phyloP scores from a whole-genome alignment of 331 rosid genomes.

The Rosa hybrid region DNA sequence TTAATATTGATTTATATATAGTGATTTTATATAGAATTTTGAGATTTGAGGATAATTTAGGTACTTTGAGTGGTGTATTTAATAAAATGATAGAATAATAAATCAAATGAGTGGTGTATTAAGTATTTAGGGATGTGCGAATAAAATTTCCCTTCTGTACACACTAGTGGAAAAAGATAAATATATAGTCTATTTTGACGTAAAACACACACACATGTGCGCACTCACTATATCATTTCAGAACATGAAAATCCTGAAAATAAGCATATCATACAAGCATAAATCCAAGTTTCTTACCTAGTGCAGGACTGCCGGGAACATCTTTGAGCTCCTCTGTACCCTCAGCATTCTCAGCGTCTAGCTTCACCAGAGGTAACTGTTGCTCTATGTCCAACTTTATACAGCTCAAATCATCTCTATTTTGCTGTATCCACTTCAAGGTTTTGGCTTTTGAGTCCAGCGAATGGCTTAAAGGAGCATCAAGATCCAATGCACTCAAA shows the following conservation, averaged over 20 bases:
- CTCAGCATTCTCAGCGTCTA: constrained; percentile 24
- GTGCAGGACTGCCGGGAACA: constrained; percentile 29
- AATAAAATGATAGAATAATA: too few species aligned
- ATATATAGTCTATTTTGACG: neutral
- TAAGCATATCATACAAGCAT: neutral
- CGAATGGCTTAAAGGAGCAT: constrained; percentile 46
- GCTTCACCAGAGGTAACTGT: constrained; percentile 32
- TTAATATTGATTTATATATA: too few species aligned
- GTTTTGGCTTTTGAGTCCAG: constrained; percentile 46
- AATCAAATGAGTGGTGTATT: too few species aligned
- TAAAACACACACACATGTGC: neutral
- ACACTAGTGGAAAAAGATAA: constrained; percentile 15
- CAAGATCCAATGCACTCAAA: constrained; percentile 27
- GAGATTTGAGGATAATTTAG: too few species aligned
- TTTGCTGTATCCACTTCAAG: constrained; percentile 29
- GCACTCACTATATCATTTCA: neutral
- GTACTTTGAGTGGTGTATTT: too few species aligned
- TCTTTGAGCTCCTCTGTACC: constrained; percentile 38
- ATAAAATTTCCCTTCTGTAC: neutral
- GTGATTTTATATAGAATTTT: too few species aligned
- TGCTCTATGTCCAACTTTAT: constrained; percentile 35
- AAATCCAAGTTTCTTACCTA: constrained; percentile 43
- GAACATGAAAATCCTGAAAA: neutral
- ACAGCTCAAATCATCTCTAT: constrained; percentile 34
- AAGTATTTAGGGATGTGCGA: too few species aligned